Evolutionary conservation across 2,329 filamentous ascomycete genomes (phyloP).

Genomic region (Colletotrichum lentis): DNA sequence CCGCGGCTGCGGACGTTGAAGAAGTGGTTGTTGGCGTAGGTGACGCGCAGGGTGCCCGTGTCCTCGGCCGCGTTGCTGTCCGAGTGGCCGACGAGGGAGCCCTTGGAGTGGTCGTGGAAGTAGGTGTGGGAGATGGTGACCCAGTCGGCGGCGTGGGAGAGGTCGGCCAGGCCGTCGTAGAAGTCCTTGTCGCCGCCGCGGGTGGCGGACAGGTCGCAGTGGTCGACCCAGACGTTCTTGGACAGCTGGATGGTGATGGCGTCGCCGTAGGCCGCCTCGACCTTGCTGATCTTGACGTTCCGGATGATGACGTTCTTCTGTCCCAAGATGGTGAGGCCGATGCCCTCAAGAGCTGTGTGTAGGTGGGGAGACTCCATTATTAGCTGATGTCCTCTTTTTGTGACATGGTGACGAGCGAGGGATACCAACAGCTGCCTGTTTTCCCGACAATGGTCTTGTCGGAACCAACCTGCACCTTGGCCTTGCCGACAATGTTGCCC

Average conservation of each 20-base stretch:
- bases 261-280: constrained; percentile 62
- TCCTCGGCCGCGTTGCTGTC: constrained; percentile 64
- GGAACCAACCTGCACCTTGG: constrained; percentile 50
- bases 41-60: constrained; percentile 65
- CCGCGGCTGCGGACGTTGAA: constrained; percentile 67
- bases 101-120: constrained; percentile 63
- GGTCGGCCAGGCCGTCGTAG: constrained; percentile 70
- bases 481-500: constrained; percentile 48
- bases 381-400: not conserved
- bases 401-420: not conserved
- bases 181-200: constrained; percentile 67
- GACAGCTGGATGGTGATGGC: constrained; percentile 63
- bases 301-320: constrained; percentile 65
- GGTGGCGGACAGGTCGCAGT: constrained; percentile 66
- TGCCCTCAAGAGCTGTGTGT: constrained; percentile 45
- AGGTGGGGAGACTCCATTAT: not conserved
- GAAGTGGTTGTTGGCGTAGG: constrained; percentile 70
- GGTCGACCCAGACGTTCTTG: constrained; percentile 69
- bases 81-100: constrained; percentile 64
- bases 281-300: constrained; percentile 65
- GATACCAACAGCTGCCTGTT: constrained; percentile 38
- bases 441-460: constrained; percentile 54
- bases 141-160: constrained; percentile 67
- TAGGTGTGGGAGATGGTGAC: constrained; percentile 54
- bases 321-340: constrained; percentile 59